A percentile compares a stretch with the other conserved stretches of the same genome.
These are phyloP conservation scores for Isoetes engelmannii DNA, from an alignment of 83 land plant species.

Conservation along the genomic window DNA sequence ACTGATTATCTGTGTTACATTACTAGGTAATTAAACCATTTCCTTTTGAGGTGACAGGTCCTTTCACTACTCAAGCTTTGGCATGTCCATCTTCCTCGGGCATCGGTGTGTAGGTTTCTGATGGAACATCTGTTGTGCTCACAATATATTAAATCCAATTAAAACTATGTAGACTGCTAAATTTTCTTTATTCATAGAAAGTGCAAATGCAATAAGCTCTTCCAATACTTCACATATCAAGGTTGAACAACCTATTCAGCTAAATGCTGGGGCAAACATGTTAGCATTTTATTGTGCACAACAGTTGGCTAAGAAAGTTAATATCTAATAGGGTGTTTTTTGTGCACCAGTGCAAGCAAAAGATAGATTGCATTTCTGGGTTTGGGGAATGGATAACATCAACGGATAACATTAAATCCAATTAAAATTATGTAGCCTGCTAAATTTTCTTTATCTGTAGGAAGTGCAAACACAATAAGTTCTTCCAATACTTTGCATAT, in stretches of 20 bases:
- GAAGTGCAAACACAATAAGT: too few species aligned
- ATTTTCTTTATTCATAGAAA: too few species aligned
- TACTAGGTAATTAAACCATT: conserved; percentile 36
- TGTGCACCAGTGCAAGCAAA: too few species aligned
- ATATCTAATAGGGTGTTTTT: too few species aligned
- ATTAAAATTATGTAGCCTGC: too few species aligned
- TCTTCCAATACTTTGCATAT: too few species aligned
- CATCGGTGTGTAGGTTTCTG: not conserved
- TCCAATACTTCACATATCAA: not conserved
- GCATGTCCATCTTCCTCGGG: not conserved
- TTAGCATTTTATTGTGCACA: conserved; percentile 58
- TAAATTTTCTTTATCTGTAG: too few species aligned
- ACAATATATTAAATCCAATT: not conserved
- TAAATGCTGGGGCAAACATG: conserved; percentile 43
- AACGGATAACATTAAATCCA: too few species aligned
- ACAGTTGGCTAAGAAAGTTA: too few species aligned
- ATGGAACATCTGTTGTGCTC: conserved; percentile 7
- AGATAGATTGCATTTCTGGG: too few species aligned
- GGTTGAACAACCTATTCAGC: conserved; percentile 33
- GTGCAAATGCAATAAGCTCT: not conserved
- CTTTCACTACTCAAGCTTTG: not conserved
- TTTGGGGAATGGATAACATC: too few species aligned
- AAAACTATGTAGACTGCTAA: too few species aligned
- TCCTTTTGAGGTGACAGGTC: not conserved
- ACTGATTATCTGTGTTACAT: conserved; percentile 88